Base-by-base conservation (phyloP, 179 eudicot genomes). In the Amaranthus tricolor region DNA sequence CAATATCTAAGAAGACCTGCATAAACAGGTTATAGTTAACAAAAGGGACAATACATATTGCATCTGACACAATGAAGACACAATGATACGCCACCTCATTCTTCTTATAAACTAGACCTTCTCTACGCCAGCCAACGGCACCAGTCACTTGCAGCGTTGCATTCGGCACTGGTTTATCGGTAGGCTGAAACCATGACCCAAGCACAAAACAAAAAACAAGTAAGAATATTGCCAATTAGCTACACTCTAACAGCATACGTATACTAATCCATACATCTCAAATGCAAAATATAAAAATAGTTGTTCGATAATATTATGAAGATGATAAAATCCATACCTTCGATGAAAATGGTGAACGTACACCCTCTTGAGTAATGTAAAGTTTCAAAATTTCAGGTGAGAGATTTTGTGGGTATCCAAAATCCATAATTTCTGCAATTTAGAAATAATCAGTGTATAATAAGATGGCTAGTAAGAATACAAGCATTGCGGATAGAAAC, bases 141-240 rank as follows among this genome's bases (percentile, higher is more conserved):
- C 99, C 99, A 62, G 99, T 96, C 70, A 96, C 99, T 93, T 96
- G 99, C 75, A 96, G 79, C 31, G 99, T 96, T 68, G 99, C 99
- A 85, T 96, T 96, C 17, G 99, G 98, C 72, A 93, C 98, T 59
- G 98, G 97, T 82, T 90, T 96, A 80, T 96, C 98, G 57, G 87
- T 69, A 77, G 97, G 86, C 99, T 94, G 75, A 68, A 62, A 54
- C 76, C 51, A 72, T 66, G 59, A 79, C 74, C 76, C 68, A 56
- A 60, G 68, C 49, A 75, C 21, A 56, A 57, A 63, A 67, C 40
- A 61, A 17, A 10, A 1, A 45, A 45, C 43, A 72, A 54, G 5
- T 16, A 50, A 53, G 53, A 48, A 48, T 56, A 71, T 47, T 49
- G 19, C 5, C 60, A 66, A 17, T 58, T 11, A 44, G 59, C 71